A percentile compares a stretch with the other conserved stretches of the same genome.
Conservation (phyloP, 768 basidiomycete genomes). For the Hericium alpestre region DNA sequence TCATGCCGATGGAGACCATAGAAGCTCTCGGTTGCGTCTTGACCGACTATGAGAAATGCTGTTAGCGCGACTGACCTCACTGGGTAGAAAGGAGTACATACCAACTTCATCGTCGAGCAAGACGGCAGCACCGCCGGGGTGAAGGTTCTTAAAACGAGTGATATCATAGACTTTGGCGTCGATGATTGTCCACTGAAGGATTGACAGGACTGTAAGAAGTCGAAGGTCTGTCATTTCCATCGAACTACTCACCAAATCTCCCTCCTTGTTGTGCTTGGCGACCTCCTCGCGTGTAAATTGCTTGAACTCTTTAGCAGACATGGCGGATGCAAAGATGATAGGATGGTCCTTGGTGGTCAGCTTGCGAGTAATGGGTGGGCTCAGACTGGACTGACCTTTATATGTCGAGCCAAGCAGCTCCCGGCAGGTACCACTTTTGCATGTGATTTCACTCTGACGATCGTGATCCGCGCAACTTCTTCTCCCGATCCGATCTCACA, state of each 20-base stretch:
- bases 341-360: background rate
- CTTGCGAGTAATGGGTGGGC: background rate
- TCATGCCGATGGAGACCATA: conserved; percentile 84
- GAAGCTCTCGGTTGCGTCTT: conserved; percentile 83
- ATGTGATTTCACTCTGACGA: no score
- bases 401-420: background rate
- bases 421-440: background rate
- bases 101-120: conserved; percentile 67
- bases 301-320: conserved; percentile 26
- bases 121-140: conserved; percentile 75
- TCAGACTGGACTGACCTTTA: background rate
- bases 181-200: conserved; percentile 64
- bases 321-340: conserved; percentile 2
- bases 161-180: conserved; percentile 81
- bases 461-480: no score
- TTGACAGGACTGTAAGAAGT: no score
- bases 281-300: conserved; percentile 59
- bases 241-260: conserved; percentile 49
- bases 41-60: conserved; percentile 45
- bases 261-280: conserved; percentile 69
- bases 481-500: background rate
- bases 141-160: conserved; percentile 66
- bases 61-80: background rate
- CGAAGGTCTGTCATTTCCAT: no score
- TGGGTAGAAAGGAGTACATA: conserved; percentile 14